These are phyloP conservation scores for Rubroboletus satanas DNA, from an alignment of 768 basidiomycete species.

Conservation along the genomic window DNA sequence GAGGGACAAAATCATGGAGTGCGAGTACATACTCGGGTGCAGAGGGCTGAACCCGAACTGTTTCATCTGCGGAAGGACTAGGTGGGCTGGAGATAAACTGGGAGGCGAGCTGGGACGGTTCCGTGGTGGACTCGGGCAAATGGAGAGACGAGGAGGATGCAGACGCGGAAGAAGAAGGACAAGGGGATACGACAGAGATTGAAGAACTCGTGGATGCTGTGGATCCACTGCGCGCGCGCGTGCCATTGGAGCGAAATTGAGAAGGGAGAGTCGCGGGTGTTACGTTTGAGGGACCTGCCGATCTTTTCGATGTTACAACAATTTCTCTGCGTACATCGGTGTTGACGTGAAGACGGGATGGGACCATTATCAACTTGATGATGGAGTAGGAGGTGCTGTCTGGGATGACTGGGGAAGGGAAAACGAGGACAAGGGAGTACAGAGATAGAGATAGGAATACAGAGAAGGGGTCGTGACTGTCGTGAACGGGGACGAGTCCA, in stretches of 20 bases:
- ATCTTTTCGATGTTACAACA: conserved; percentile 33
- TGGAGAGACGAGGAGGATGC: conserved; percentile 47
- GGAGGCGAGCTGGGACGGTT: conserved; percentile 24
- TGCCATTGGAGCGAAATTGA: conserved; percentile 9
- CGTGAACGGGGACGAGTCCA: conserved; percentile 22
- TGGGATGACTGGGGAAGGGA: too few species aligned
- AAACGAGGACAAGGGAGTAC: not conserved
- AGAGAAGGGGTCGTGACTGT: conserved; percentile 29
- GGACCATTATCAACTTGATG: conserved; percentile 35
- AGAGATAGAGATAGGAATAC: conserved; percentile 23
- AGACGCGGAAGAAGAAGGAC: conserved; percentile 48
- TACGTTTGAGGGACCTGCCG: conserved; percentile 29
- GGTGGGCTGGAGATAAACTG: conserved; percentile 34
- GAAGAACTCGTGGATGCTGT: conserved; percentile 57
- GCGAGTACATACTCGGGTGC: conserved; percentile 77
- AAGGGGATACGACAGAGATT: conserved; percentile 52
- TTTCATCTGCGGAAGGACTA: conserved; percentile 46
- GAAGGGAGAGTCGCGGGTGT: conserved; percentile 20
- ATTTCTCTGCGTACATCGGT: conserved; percentile 38
- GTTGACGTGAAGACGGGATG: conserved; percentile 46
- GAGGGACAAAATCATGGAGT: conserved; percentile 85
- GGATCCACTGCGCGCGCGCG: conserved; percentile 47
- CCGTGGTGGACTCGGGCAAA: conserved; percentile 33
- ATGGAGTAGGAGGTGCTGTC: not conserved
- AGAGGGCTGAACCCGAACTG: conserved; percentile 36